Evolutionary conservation across 1,284 basidiomycete genomes (phyloP).

Genomic region (Microbotryomycetes sp.): DNA sequence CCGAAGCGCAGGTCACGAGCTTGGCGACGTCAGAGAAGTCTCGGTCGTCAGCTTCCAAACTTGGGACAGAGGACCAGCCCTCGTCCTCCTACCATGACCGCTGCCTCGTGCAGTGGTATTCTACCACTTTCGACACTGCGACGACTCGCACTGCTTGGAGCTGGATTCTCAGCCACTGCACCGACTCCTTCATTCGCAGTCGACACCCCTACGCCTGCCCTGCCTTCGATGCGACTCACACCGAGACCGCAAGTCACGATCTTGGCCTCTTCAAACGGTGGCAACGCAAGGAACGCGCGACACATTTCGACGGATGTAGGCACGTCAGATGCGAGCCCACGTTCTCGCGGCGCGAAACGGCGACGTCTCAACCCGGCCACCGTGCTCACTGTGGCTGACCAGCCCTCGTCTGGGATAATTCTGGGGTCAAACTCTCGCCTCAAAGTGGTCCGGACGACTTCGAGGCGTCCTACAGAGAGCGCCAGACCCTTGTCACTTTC

Average conservation of each 20-base stretch:
- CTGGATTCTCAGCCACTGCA: slow-evolving; percentile 13
- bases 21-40: slow-evolving; percentile 25
- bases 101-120: neutral
- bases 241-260: neutral
- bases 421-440: neutral
- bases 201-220: slow-evolving; percentile 12
- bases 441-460: neutral
- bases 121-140: slow-evolving; percentile 3
- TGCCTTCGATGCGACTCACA: neutral
- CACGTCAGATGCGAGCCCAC: too few relatives aligned
- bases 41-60: too few relatives aligned
- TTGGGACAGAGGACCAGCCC: neutral
- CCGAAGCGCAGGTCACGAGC: slow-evolving; percentile 26
- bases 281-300: too few relatives aligned
- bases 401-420: neutral
- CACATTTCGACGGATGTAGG: too few relatives aligned
- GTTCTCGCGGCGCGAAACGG: neutral
- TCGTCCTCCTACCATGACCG: neutral
- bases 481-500: neutral
- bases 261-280: too few relatives aligned
- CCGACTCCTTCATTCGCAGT: slow-evolving; percentile 7
- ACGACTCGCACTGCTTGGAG: slow-evolving; percentile 9
- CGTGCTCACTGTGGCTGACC: neutral
- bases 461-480: neutral
- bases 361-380: neutral